Base-by-base conservation (phyloP, 2,329 filamentous ascomycete species). In the Cladosporium sp. region DNA sequence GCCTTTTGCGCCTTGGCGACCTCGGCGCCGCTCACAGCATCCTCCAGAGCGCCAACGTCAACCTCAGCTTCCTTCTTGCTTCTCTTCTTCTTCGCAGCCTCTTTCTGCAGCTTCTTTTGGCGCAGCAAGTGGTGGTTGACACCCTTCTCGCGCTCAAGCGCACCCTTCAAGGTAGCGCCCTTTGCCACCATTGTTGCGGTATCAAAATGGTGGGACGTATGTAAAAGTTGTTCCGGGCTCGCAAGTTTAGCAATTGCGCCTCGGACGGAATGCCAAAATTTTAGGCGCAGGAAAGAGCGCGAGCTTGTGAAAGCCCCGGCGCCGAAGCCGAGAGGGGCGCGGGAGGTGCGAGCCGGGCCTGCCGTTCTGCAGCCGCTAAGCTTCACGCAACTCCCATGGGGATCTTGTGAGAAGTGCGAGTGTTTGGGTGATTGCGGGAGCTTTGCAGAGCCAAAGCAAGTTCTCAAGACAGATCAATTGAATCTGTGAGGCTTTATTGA, bases 61-160 rank as follows among this genome's bases (percentile, higher is more conserved):
- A 59, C 58, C 28, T 58, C 56, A 55, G 63, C 64, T 45, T 46
- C 33, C 37, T 53, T 46, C 58, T 65, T 63, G 42, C 59, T 46
- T 43, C 56, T 54, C 66, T 74, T 77, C 56, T 71, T 68, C 70
- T 76, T 79, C 70, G 73, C 75, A 56, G 70, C 77, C 60, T 72
- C 73, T 63, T 81, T 82, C 68, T 92, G 65, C 52, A 61, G 57
- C 55, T 67, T 68, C 58, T 68, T 68, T 55, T 69, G 64, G 14
- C 87, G 83, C 69, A 92, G 87, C 49, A 89, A 78, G 58, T 86
- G 84, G 57, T 87, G 85, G 61, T 93, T 85, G 44, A 79, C 73
- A 31, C 81, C 80, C 64, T 80, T 77, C 54, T 80, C 71, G 49
- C 75, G 73, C 59, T 83, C 78, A 18, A 85, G 75, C 43, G 81